Evolutionary conservation across 441 rosid genomes (phyloP), one percentile per base, ranked within the genome.

Genomic region (Erodium trifolium): DNA sequence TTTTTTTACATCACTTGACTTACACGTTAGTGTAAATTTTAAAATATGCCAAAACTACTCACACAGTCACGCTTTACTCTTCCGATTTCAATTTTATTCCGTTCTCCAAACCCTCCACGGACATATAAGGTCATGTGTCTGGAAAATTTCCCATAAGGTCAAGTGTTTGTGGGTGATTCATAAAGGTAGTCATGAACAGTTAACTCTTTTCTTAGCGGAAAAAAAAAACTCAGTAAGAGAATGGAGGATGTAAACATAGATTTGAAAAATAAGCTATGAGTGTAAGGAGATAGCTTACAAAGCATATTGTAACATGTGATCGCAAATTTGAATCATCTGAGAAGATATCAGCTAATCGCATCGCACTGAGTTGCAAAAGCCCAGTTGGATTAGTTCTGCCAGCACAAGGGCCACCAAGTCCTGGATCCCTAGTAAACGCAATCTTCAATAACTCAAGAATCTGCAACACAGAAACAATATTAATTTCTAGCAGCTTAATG

Each of bases 301-400:
- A 87, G 77, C 78, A 68, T 13, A 83, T 59, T 19, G 86, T 90
- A 70, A 92, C 84, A 77, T 85, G 85, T 29, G 89, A 82, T 67
- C 98, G 88, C 57, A 92, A 88, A 72, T 90, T 92, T 70, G 99
- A 90, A 80, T 95, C 99, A 77, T 95, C 99, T 0, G 99, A 87
- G 77, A 95, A 84, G 75, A 90, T 84, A 70, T 95, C 99, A 73
- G 95, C 92, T 65, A 95, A 80, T 69, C 97, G 95, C 97, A 95
- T 80, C 53, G 99, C 92, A 81, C 91, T 95, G 71, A 92, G 97
- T 77, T 83, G 90, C 76, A 95, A 84, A 74, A 90, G 88, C 63
- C 99, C 99, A 79, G 73, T 78, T 59, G 96, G 97, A 67, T 81
- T 79, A 73, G 72, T 76, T 76, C 77, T 79, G 68, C 67, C 85